Evolutionary conservation across 495 filamentous ascomycete species (phyloP).

Genomic region (Neurospora sp.): DNA sequence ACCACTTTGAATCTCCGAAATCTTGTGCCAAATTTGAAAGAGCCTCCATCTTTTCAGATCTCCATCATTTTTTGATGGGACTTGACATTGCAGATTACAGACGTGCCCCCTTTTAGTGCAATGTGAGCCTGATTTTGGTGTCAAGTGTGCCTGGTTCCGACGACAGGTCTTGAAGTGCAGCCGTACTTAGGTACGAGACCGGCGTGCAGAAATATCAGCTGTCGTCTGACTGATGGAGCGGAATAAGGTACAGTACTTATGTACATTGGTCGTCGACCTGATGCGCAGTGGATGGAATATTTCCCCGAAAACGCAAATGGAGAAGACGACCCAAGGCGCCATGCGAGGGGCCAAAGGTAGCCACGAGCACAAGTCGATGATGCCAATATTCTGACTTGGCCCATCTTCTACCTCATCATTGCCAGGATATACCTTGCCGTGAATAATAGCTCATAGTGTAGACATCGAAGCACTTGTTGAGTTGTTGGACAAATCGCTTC

Average conservation of each 20-base stretch:
- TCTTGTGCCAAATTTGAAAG: not conserved
- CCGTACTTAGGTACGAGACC: not conserved
- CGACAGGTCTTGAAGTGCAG: not conserved
- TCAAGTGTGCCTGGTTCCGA: not conserved
- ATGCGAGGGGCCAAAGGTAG: not conserved
- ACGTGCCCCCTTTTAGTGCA: not conserved
- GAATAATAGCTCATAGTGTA: not conserved
- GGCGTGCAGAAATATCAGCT: not conserved
- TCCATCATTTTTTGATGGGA: not conserved
- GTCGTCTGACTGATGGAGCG: not conserved
- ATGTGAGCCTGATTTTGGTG: not conserved
- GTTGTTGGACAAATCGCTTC: not conserved
- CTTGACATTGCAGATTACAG: not conserved
- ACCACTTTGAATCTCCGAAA: not conserved
- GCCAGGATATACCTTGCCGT: not conserved
- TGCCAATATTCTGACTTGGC: not conserved
- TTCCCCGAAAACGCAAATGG: not conserved
- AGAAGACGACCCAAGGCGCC: not conserved
- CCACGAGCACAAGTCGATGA: not conserved
- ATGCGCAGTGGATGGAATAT: not conserved
- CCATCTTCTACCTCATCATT: not conserved
- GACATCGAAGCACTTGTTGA: not conserved
- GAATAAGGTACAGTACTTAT: not conserved
- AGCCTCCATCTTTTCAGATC: not conserved
- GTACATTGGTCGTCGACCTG: not conserved